Evolutionary conservation across 1,284 basidiomycete species (phyloP).

Genomic region (Apiotrichum gamsii): DNA sequence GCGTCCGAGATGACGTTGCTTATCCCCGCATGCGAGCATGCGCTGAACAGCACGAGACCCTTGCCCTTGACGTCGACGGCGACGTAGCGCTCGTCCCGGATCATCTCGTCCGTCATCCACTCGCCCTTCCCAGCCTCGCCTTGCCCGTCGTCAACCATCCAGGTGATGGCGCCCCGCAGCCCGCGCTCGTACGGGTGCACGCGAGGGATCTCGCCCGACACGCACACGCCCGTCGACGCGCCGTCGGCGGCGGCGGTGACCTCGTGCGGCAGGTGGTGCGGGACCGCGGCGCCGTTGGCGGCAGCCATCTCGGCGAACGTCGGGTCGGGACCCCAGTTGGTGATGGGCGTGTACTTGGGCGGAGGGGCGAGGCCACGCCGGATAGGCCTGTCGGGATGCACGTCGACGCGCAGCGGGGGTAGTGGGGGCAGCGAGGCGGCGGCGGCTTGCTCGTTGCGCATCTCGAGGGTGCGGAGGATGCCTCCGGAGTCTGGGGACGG

Average conservation of each 20-base stretch:
- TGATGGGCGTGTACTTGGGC: slow-evolving; percentile 55
- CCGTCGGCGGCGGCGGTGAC: slow-evolving; percentile 59
- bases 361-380: slow-evolving; percentile 66
- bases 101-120: slow-evolving; percentile 64
- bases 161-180: slow-evolving; percentile 61
- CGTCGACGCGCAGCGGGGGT: slow-evolving; percentile 56
- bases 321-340: slow-evolving; percentile 61
- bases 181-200: slow-evolving; percentile 63
- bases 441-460: slow-evolving; percentile 12
- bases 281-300: slow-evolving; percentile 56
- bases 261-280: slow-evolving; percentile 57
- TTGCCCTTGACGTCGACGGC: slow-evolving; percentile 69
- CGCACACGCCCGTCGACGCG: slow-evolving; percentile 60
- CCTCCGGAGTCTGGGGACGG: slow-evolving; percentile 59
- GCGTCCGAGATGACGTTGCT: slow-evolving; percentile 71
- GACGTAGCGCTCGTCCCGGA: slow-evolving; percentile 74
- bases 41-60: slow-evolving; percentile 72
- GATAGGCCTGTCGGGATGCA: slow-evolving; percentile 67
- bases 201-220: slow-evolving; percentile 72
- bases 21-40: slow-evolving; percentile 78
- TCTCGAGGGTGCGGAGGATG: slow-evolving; percentile 57
- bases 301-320: slow-evolving; percentile 59
- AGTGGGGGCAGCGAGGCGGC: slow-evolving; percentile 4
- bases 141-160: slow-evolving; percentile 49
- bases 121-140: slow-evolving; percentile 5